Percentiles rank a stretch among this genome's conserved stretches.
phyloP scores from a whole-genome alignment of 192 early-diverging fungal genomes.

The Podila epigama region DNA sequence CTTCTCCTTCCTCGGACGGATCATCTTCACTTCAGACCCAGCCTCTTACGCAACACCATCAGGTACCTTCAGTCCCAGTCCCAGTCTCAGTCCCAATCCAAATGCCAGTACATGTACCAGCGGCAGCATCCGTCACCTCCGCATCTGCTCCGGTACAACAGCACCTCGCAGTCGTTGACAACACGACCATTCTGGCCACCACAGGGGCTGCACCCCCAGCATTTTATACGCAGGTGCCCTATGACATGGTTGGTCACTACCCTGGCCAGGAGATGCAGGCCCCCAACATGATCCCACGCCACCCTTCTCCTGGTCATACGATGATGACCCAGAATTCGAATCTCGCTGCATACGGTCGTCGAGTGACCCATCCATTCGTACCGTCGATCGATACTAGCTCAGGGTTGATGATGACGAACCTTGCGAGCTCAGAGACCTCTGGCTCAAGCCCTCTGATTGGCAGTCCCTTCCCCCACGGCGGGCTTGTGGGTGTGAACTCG shows the following conservation, averaged over 20 bases:
- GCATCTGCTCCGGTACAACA: too few relatives aligned
- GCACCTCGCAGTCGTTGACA: too few relatives aligned
- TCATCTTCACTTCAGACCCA: neutral
- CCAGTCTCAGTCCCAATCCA: too few relatives aligned
- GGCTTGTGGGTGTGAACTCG: conserved; percentile 14
- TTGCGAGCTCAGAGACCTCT: conserved; percentile 42
- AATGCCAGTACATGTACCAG: too few relatives aligned
- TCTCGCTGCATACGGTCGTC: conserved; percentile 14
- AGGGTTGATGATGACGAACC: conserved; percentile 18
- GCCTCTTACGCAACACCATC: neutral
- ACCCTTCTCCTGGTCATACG: neutral
- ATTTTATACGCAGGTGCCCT: neutral
- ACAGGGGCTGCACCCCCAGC: neutral
- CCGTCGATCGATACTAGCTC: conserved; percentile 45
- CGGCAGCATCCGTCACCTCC: too few relatives aligned
- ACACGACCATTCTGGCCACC: neutral
- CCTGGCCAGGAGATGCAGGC: conserved; percentile 17
- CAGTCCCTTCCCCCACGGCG: conserved; percentile 25
- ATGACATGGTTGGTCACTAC: neutral
- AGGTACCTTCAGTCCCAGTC: too few relatives aligned
- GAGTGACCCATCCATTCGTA: conserved; percentile 45
- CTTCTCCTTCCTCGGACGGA: neutral
- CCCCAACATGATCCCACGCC: conserved; percentile 1
- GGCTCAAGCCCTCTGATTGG: conserved; percentile 38
- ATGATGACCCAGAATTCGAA: conserved; percentile 22